Percentiles rank a stretch among this genome's conserved stretches.
These are phyloP conservation scores for Pythium diclinum DNA, from an alignment of 352 stramenopile genomes.

Conservation along the genomic window DNA sequence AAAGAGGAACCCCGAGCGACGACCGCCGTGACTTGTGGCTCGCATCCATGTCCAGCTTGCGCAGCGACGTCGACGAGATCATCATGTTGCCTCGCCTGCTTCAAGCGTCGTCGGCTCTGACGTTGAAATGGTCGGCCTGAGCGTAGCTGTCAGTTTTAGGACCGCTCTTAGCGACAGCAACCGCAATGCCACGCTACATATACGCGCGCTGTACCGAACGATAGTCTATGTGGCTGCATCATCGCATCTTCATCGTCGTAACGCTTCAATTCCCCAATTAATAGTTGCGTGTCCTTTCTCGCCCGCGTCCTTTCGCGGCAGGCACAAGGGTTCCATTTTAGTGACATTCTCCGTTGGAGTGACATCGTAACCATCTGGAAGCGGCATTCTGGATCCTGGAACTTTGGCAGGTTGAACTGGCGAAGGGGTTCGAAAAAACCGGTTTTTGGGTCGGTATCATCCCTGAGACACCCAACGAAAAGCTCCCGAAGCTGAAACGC, in stretches of 20 bases:
- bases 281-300: neutral
- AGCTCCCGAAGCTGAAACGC: constrained; percentile 16
- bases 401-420: constrained; percentile 22
- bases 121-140: neutral
- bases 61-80: constrained; percentile 9
- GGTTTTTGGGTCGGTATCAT: constrained; percentile 21
- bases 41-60: constrained; percentile 8
- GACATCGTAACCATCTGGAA: neutral
- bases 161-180: neutral
- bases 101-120: neutral
- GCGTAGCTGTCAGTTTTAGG: neutral
- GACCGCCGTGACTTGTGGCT: constrained; percentile 36
- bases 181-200: neutral
- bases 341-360: neutral
- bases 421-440: constrained; percentile 22
- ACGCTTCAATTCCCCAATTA: neutral
- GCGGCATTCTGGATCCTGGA: neutral
- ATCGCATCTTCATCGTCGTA: neutral
- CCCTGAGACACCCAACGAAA: constrained; percentile 24
- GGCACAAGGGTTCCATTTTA: neutral
- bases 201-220: too few species aligned
- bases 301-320: neutral
- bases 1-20: constrained; percentile 60
- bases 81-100: neutral
- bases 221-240: neutral